Evolutionary conservation across 2,329 filamentous ascomycete genomes (phyloP), one percentile per base, ranked within the genome.

Genomic region (Paraphoma sp.): DNA sequence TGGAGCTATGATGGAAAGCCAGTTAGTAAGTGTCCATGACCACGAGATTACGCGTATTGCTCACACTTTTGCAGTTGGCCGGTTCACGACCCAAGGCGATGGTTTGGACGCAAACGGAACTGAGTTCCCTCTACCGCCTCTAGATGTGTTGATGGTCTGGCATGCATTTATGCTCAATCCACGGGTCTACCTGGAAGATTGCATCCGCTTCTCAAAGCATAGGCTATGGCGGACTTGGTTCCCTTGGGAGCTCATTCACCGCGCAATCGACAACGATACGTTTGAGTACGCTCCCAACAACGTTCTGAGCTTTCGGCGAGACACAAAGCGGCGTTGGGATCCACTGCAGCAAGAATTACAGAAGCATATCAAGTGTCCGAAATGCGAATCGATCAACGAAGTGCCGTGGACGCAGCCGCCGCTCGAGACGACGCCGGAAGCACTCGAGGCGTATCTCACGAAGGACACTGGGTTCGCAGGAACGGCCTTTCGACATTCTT

Each of bases 161-260:
- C 91, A 94, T 73, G 80, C 89, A 0, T 90, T 91, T 68, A 89
- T 91, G 85, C 84, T 94, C 3, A 93, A 93, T 64, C 91, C 91
- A 0, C 81, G 88, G 41, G 80, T 79, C n/a, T 93, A 88, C 69
- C 83, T 92, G 4, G 89, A 93, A 67, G 91, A 94, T 70, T 87
- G 87, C 67, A 78, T 92, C 53, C 83, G 89, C 7, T 76, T 80
- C 29, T 86, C 85, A 0, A 79, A 81, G 53, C 78, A 83, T 29
- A 72, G 85, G 2, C 64, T 83, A 4, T 93, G 89, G 88, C 77
- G 79, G 1, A 80, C 82, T 0, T 85, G 86, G 0, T 81, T 94
- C 60, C 91, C 90, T 0, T 93, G 89, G 89, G 67, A 80, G 12
- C 17, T 28, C 1, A 60, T 70, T 5, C 49, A 64, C 45, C 17